phyloP scores from a whole-genome alignment of 345 rosid species.

The Cardamine occulta region DNA sequence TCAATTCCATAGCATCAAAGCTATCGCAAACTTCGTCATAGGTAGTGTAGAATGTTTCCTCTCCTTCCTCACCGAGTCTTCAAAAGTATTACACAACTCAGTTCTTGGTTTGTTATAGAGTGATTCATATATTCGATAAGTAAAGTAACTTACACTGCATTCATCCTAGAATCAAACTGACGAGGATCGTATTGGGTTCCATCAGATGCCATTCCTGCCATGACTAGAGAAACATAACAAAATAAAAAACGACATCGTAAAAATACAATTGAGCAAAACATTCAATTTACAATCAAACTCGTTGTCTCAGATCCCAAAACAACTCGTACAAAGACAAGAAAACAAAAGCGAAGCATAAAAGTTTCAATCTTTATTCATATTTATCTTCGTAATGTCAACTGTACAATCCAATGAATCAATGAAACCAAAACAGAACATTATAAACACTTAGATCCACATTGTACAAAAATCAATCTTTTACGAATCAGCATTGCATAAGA shows the following conservation, averaged over 20 bases:
- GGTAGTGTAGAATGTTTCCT: slow-evolving; percentile 67
- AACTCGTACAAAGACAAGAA: neutral
- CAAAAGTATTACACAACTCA: slow-evolving; percentile 7
- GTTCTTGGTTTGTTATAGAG: neutral
- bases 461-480: neutral
- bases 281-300: slow-evolving; percentile 48
- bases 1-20: slow-evolving; percentile 87
- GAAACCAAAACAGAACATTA: neutral
- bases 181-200: slow-evolving; percentile 77
- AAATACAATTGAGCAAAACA: slow-evolving; percentile 58
- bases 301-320: slow-evolving; percentile 39
- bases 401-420: neutral
- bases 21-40: slow-evolving; percentile 85
- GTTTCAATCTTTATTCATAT: neutral
- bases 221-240: slow-evolving; percentile 49
- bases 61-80: slow-evolving; percentile 59
- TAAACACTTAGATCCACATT: slow-evolving; percentile 21
- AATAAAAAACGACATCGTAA: neutral
- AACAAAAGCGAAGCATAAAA: neutral
- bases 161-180: slow-evolving; percentile 76
- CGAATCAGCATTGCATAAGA: slow-evolving; percentile 4
- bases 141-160: slow-evolving; percentile 64
- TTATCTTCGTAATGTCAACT: slow-evolving; percentile 1
- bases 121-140: neutral
- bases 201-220: slow-evolving; percentile 73